These are phyloP conservation scores for Penicillium malachiteum DNA, from an alignment of 495 filamentous ascomycete genomes.

Conservation along the genomic window DNA sequence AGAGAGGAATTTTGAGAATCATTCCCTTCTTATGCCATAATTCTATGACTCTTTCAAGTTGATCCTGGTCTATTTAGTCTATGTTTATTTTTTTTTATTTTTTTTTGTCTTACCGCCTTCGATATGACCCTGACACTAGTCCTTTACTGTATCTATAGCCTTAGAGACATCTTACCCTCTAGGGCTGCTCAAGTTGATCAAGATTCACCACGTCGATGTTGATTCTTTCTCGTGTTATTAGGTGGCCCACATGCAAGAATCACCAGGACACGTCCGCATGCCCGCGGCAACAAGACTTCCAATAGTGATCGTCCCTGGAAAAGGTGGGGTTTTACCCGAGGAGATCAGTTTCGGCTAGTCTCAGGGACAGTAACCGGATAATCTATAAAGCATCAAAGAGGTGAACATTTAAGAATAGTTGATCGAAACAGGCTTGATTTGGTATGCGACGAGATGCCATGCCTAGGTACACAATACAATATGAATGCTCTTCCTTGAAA, in stretches of 20 bases:
- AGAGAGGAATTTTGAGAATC: too few species aligned
- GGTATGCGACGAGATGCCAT: constrained; percentile 15
- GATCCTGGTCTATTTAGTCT: background rate
- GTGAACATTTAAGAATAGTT: background rate
- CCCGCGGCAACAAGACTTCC: background rate
- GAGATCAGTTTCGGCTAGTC: constrained; percentile 6
- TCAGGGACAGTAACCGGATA: constrained; percentile 1
- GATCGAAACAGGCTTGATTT: background rate
- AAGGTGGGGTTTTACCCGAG: constrained; percentile 24
- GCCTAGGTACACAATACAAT: constrained; percentile 28
- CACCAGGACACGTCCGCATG: background rate
- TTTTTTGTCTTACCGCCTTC: background rate
- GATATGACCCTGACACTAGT: background rate
- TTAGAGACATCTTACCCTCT: constrained; percentile 15
- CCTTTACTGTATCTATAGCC: too few species aligned
- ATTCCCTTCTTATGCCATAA: background rate
- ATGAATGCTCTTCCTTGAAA: background rate
- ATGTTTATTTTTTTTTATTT: background rate
- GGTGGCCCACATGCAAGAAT: constrained; percentile 7
- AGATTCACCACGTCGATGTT: background rate
- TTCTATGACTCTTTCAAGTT: background rate
- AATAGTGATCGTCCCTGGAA: constrained; percentile 13
- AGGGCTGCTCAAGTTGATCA: background rate
- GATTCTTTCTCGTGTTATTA: background rate
- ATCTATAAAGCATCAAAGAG: background rate